Evolutionary conservation across 139 green algal species (phyloP), one percentile per base, ranked within the genome.

Genomic region (Auxenochlorella pyrenoidosa): DNA sequence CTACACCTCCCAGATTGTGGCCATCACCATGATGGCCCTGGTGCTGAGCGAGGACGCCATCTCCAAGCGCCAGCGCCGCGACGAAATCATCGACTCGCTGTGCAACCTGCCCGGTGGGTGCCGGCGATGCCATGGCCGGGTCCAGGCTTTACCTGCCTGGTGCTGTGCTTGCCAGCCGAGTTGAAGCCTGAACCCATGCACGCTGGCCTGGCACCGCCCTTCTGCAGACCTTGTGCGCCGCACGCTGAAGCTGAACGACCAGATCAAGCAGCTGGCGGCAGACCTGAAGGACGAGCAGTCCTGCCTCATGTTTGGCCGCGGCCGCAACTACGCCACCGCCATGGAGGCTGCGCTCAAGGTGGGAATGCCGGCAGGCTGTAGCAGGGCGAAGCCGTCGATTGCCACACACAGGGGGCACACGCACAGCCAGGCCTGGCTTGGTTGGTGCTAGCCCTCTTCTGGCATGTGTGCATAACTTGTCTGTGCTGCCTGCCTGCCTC

Each of bases 301-400:
- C 30, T 87, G 96, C 75, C 90, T 94, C 34, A 68, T 93, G 58
- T 94, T 95, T 81, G 93, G 92, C 36, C 91, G 94, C 51, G 94
- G 94, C 19, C 91, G 92, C 75, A 95, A 97, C 90, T 97, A 97
- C 80, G 91, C 94, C 32, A 97, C 94, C 30, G 94, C 94, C 26
- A 79, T 97, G 76, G 94, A 97, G 90, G 88, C 88, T 32, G 91
- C 91, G 24, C 90, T 94, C 81, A 94, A 94, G 86, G 87, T 90
- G 34, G 34, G 70, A 4, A 58, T 6, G 47, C 15, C 54, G 18
- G 54, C 54, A 63, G 54, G 18, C 54, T 63, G 54, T 6, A 10
- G 47, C 10, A 54, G 47, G 47, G n/a, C n/a, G n/a, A n/a, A 54
- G 47, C 47, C 10, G 47, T 54, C 6, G 47, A n/a, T n/a, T n/a